Evolutionary conservation across 768 basidiomycete genomes (phyloP), one percentile per base, ranked within the genome.

Genomic region (Russula earlei): DNA sequence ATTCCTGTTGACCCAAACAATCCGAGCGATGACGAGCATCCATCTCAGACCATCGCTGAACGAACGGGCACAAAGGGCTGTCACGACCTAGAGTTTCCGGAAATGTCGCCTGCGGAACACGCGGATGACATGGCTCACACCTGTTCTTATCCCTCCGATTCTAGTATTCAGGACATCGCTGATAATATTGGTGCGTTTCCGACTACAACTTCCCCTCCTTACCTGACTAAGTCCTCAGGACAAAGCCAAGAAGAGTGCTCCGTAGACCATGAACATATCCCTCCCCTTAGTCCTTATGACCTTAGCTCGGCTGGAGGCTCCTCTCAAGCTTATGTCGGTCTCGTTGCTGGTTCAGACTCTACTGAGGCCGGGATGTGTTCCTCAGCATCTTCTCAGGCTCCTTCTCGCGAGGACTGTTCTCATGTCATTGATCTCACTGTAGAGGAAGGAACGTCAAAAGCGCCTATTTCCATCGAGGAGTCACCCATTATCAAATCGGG

Each of bases 351-450:
- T n/a, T 40, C 42, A 40, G 25, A 45, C 34, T 20, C 24, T 20
- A 33, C 33, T 4, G 34, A 43, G 19, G 42, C 29, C 22, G 33
- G 34, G 17, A 20, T 19, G 7, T 15, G 24, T 33, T 49, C 46
- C 31, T 20, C 41, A 25, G 27, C 22, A 42, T 43, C 34, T 25
- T 37, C n/a, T 22, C 34, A 43, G 11, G 19, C 12, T 31, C 11
- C 54, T 38, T 56, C 56, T 58, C 33, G 11, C 24, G 19, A 12
- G 34, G 24, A 17, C n/a, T 40, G 31, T 25, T 27, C 55, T 46
- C 42, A 44, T 20, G 9, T 60, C 38, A 52, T 60, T 38, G 59
- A 60, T 44, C 56, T 60, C 20, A 58, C 59, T 22, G 31, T 49
- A 9, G 59, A 60, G 17, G 53, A 55, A 55, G 60, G 50, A 15